These are phyloP conservation scores for Fusarium sublunatum DNA, from an alignment of 2,329 filamentous ascomycete genomes.

Conservation along the genomic window DNA sequence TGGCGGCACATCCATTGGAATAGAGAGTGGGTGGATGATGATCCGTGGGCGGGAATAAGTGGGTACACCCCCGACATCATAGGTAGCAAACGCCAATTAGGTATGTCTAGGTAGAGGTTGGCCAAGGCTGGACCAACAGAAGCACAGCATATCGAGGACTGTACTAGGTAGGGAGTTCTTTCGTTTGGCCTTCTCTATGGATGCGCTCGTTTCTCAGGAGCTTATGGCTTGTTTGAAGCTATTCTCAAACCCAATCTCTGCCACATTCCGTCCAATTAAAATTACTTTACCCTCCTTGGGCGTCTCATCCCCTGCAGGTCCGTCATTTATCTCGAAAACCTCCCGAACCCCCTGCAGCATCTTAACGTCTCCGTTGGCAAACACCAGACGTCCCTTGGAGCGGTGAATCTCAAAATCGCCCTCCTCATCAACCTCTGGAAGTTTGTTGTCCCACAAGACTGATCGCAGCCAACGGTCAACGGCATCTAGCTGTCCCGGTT, in stretches of 20 bases:
- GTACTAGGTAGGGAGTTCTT: background rate
- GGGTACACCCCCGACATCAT: constrained; percentile 53
- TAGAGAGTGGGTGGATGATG: constrained; percentile 34
- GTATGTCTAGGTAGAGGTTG: background rate
- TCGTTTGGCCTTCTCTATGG: background rate
- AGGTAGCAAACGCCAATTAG: constrained; percentile 48
- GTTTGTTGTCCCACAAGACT: constrained; percentile 81
- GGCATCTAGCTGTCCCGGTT: constrained; percentile 64
- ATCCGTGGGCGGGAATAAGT: constrained; percentile 53
- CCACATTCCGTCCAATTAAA: constrained; percentile 69
- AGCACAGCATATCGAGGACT: constrained; percentile 1
- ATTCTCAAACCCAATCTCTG: constrained; percentile 61
- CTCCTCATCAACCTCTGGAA: constrained; percentile 60
- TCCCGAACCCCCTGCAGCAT: constrained; percentile 93
- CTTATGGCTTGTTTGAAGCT: constrained; percentile 53
- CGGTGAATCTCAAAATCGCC: constrained; percentile 82
- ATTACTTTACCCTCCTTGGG: constrained; percentile 67
- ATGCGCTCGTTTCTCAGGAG: constrained; percentile 3
- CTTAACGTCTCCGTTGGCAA: constrained; percentile 73
- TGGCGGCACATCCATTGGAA: constrained; percentile 40
- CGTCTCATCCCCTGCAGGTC: constrained; percentile 50
- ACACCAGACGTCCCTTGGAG: constrained; percentile 80
- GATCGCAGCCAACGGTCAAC: constrained; percentile 86
- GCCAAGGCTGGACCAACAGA: constrained; percentile 43
- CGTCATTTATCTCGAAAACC: constrained; percentile 89